Evolutionary conservation across 1,139 yeast genomes (phyloP), one percentile per base, ranked within the genome.

Genomic region (Saccharomycopsis hybrid): DNA sequence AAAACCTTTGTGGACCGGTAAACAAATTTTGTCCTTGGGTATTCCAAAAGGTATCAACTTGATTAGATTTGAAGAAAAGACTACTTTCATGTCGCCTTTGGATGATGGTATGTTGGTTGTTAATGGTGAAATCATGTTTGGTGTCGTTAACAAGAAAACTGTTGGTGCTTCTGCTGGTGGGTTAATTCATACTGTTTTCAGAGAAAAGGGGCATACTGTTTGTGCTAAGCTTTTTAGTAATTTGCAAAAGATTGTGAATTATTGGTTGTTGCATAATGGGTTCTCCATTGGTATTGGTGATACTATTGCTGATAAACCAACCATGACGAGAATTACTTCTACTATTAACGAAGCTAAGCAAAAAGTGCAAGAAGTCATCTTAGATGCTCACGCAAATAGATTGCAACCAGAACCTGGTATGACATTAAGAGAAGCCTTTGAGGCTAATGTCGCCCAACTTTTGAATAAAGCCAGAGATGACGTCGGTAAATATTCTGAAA

Each of bases 231-330:
- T 94, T 62, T 90, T 94, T 64, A 89, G 97, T 66, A 85, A 88
- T 57, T 79, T 92, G 55, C 98, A 94, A 68, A 90, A 89, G 65
- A 95, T 92, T 54, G 96, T 89, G 44, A 94, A 94, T 67, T 94
- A 78, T 67, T 94, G 98, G 99, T 76, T 94, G 56, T 74, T 94
- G 53, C 98, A 94, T 65, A 87, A 87, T 62, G 97, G 98, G 53
- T 94, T 94, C 71, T 89, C 97, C 18, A 94, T 94, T 62, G 99
- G 99, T 78, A 92, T 94, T 69, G 98, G 98, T 75, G 99, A 94
- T 70, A 94, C 98, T 3, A 92, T 94, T 72, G 98, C 98, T 46
- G 98, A 94, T 74, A 80, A 90, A n/a, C 83, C 79, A 43, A 92
- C 98, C 38, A 94, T 94, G 96, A 82, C 83, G 60, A 84, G 84